A percentile compares a stretch with the other conserved stretches of the same genome.
phyloP scores from a whole-genome alignment of 257 asterid genomes.

The Catharanthus roseus region DNA sequence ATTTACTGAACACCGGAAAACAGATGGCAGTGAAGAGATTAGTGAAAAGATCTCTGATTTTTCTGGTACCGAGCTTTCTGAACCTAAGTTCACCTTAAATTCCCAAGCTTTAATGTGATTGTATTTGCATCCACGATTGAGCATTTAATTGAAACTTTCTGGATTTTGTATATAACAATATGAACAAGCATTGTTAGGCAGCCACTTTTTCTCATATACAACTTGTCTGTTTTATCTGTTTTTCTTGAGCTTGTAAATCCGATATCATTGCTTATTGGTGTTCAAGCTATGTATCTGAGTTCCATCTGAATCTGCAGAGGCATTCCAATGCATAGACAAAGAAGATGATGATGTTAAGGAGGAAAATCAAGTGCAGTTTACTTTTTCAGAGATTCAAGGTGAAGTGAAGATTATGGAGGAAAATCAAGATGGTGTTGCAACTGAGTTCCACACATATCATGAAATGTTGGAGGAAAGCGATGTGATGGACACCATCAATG shows the following conservation, averaged over 20 bases:
- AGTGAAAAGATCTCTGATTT: background rate
- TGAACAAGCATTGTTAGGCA: background rate
- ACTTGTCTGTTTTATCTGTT: background rate
- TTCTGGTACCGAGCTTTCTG: background rate
- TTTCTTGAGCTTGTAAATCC: background rate
- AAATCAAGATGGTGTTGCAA: background rate
- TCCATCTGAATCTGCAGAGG: constrained; percentile 1
- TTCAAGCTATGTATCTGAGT: background rate
- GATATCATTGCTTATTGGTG: background rate
- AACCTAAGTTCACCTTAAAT: background rate
- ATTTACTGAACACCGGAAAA: background rate
- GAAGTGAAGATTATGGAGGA: background rate
- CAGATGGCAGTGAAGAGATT: background rate
- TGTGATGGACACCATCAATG: constrained; percentile 39
- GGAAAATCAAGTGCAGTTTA: background rate
- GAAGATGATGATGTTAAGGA: background rate
- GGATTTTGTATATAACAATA: too few relatives aligned
- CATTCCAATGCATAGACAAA: background rate
- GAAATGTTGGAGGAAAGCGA: constrained; percentile 36
- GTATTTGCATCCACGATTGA: background rate
- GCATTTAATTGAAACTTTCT: background rate
- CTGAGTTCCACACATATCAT: constrained; percentile 11
- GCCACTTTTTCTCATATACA: background rate
- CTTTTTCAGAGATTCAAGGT: constrained; percentile 15
- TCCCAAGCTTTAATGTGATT: background rate